Percentiles rank a stretch among this genome's conserved stretches.
These are phyloP conservation scores for Oenanthe javanica DNA, from an alignment of 140 eudicot genomes.

Conservation along the genomic window DNA sequence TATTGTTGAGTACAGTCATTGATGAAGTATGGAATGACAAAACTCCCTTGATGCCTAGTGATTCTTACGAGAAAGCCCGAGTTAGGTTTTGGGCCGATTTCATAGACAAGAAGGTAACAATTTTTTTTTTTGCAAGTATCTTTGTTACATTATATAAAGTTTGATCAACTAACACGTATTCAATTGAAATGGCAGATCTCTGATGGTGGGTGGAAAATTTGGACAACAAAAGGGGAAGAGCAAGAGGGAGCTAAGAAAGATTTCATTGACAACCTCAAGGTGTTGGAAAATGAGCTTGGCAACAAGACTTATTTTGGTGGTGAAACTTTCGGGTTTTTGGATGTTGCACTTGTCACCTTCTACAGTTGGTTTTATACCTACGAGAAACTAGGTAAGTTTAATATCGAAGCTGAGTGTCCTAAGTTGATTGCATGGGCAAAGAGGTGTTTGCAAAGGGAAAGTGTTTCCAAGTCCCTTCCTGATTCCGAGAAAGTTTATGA, in stretches of 20 bases:
- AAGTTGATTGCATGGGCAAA: background rate
- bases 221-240: background rate
- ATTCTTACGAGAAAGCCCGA: conserved; percentile 7
- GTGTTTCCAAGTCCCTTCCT: background rate
- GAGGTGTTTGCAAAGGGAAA: conserved; percentile 1
- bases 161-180: no score
- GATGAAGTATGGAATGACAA: no score
- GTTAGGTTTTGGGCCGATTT: conserved; percentile 18
- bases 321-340: background rate
- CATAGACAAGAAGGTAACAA: conserved; percentile 14
- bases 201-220: background rate
- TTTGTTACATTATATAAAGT: no score
- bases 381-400: background rate
- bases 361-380: background rate
- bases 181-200: background rate
- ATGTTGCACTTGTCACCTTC: background rate
- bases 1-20: no score
- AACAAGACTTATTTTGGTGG: background rate
- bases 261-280: background rate
- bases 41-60: conserved; percentile 7
- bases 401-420: background rate
- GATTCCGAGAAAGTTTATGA: background rate
- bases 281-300: conserved; percentile 5
- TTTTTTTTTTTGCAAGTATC: background rate
- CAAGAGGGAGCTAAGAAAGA: background rate